A percentile compares a stretch with the other conserved stretches of the same genome.
These are phyloP conservation scores for Apiotrichum mycotoxinovorans DNA, from an alignment of 1,284 basidiomycete species.

Conservation along the genomic window DNA sequence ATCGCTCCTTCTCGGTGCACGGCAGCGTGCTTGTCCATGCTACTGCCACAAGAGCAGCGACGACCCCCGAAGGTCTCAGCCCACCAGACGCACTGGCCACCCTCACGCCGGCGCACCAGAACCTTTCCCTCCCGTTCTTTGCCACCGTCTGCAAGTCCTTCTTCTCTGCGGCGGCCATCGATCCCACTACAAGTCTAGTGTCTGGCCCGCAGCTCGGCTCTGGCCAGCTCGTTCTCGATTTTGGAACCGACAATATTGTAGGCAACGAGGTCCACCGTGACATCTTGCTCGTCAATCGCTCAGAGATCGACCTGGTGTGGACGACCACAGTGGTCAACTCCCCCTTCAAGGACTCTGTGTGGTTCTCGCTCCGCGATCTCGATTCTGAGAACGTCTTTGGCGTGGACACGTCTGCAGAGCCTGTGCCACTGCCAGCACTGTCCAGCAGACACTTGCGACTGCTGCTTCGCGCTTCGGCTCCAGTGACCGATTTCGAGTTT, in stretches of 20 bases:
- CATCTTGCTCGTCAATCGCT: conserved; percentile 45
- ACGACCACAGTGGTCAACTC: conserved; percentile 38
- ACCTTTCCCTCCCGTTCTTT: conserved; percentile 41
- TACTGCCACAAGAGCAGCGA: conserved; percentile 7
- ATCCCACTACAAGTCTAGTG: conserved; percentile 34
- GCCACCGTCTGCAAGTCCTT: conserved; percentile 45
- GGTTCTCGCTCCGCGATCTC: conserved; percentile 46
- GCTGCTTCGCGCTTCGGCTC: conserved; percentile 30
- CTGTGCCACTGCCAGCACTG: conserved; percentile 41
- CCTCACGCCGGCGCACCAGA: conserved; percentile 17
- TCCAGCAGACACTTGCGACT: conserved; percentile 44
- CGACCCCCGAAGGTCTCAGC: background rate
- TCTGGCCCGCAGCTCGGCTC: conserved; percentile 33
- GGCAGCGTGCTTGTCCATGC: conserved; percentile 42
- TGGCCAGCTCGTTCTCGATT: conserved; percentile 39
- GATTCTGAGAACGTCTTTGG: conserved; percentile 50
- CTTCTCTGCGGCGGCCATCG: conserved; percentile 43
- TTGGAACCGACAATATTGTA: conserved; percentile 42
- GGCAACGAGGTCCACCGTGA: conserved; percentile 41
- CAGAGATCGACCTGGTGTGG: conserved; percentile 47
- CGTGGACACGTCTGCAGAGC: conserved; percentile 37
- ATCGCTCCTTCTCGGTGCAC: conserved; percentile 44
- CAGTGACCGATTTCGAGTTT: conserved; percentile 41
- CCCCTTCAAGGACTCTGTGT: conserved; percentile 39
- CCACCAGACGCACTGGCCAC: background rate